These are phyloP conservation scores for Beta corolliflora DNA, from an alignment of 179 eudicot species.

Conservation along the genomic window DNA sequence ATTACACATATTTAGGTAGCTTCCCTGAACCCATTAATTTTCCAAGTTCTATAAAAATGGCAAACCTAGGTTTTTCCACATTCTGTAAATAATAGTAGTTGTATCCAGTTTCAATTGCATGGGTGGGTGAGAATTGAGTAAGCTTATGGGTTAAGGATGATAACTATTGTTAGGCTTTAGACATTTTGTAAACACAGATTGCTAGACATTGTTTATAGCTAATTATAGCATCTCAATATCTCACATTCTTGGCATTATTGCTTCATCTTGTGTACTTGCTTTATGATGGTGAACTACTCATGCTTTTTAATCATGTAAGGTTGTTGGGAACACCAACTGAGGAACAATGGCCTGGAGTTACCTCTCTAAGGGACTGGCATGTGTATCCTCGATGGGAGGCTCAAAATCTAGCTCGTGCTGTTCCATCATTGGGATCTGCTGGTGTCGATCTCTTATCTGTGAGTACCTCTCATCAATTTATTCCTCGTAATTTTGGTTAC, in stretches of 20 bases:
- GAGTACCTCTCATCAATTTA: slow-evolving; percentile 17
- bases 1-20: slow-evolving; percentile 84
- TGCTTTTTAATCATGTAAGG: slow-evolving; percentile 38
- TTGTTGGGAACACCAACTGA: slow-evolving; percentile 94
- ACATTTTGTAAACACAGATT: no score
- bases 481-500: background rate
- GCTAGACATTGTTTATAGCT: no score
- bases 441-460: slow-evolving; percentile 93
- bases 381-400: slow-evolving; percentile 91
- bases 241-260: background rate
- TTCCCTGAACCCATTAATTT: background rate
- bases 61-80: no score
- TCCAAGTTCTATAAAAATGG: no score
- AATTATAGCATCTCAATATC: background rate
- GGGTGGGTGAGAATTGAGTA: no score
- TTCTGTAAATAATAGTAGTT: no score
- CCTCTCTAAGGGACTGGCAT: slow-evolving; percentile 85
- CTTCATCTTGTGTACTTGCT: background rate
- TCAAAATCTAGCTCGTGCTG: slow-evolving; percentile 70
- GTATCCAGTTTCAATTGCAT: no score
- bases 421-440: slow-evolving; percentile 83
- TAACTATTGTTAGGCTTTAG: no score
- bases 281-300: slow-evolving; percentile 13
- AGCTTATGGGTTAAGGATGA: no score
- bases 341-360: slow-evolving; percentile 91